Conservation (phyloP, 768 basidiomycete genomes). For the Tylopilus balloui region DNA sequence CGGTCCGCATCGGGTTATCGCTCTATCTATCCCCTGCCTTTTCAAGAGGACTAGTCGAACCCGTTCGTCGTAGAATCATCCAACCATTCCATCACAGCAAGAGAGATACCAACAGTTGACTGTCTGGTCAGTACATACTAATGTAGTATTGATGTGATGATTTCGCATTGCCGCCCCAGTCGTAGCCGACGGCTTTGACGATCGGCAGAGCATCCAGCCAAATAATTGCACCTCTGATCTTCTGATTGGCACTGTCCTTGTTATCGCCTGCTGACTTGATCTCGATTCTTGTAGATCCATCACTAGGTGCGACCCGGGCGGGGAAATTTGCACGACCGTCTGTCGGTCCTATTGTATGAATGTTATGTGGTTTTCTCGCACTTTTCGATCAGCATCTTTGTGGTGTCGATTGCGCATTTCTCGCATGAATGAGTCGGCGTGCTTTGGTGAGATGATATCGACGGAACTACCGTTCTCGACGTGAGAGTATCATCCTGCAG, state of each 20-base stretch:
- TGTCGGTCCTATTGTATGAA: background rate
- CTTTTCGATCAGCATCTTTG: constrained; percentile 53
- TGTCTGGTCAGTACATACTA: constrained; percentile 29
- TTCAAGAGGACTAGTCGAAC: constrained; percentile 62
- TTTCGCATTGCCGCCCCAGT: constrained; percentile 73
- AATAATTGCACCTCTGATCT: constrained; percentile 62
- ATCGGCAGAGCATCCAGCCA: constrained; percentile 64
- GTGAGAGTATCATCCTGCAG: constrained; percentile 92
- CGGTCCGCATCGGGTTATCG: constrained; percentile 66
- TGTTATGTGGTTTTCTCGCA: constrained; percentile 6
- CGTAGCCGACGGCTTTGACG: constrained; percentile 61
- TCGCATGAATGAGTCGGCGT: constrained; percentile 60
- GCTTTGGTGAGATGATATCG: constrained; percentile 63
- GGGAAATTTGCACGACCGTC: constrained; percentile 1
- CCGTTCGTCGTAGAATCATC: constrained; percentile 38
- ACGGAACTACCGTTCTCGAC: constrained; percentile 69
- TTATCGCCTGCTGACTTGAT: constrained; percentile 10
- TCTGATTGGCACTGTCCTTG: constrained; percentile 1
- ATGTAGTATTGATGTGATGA: constrained; percentile 40
- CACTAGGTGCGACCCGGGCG: background rate
- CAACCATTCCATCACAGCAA: constrained; percentile 23
- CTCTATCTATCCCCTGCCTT: constrained; percentile 71
- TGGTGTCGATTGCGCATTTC: constrained; percentile 62
- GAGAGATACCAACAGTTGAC: background rate
- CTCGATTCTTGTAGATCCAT: constrained; percentile 1